Base-by-base conservation (phyloP, 345 rosid species). In the Noccaea caerulescens region DNA sequence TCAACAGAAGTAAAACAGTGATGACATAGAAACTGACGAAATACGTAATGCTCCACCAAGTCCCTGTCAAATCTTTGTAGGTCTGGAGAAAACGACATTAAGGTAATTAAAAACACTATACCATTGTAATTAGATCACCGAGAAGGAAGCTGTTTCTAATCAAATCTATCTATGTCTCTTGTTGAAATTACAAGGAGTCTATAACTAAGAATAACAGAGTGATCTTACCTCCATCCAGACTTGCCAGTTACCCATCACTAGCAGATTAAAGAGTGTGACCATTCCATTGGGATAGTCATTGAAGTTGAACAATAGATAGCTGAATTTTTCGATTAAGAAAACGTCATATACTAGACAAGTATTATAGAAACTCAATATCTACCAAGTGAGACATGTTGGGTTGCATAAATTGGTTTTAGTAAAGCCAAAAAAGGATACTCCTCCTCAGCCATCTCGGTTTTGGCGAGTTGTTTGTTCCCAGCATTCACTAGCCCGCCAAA, bases 201-300 rank as follows among this genome's bases (percentile, higher is more conserved):
- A 10, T 23, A 36, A 32, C 3, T 30, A 58, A 33, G 54, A 65
- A 20, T 33, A 52, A 25, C 37, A 49, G 67, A 13, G 11, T 33
- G 20, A 61, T 37, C 32, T 12, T 84, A 91, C 99, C 98, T 94
- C 82, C 92, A 94, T 89, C 98, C 98, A 94, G 1, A 42, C 76
- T 79, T 94, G 99, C 99, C 99, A 91, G 63, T 89, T 89, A 32
- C 85, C 85, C 99, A 91, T 42, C 11, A 94, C 98, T 68, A 94
- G 80, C 87, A 91, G 74, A 81, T 88, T 91, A 80, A 94, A 94
- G 50, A 94, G 96, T 4, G 98, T 89, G 76, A 94, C 88, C 98
- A 94, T 94, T 57, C 99, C 99, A 75, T 88, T 94, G 63, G 99
- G 98, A 76, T 88, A 94, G 78, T 94, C 99, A 70, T 94, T 94